Evolutionary conservation across 2,329 filamentous ascomycete species (phyloP), one percentile per base, ranked within the genome.

Genomic region (Trichoderma oligosporum): DNA sequence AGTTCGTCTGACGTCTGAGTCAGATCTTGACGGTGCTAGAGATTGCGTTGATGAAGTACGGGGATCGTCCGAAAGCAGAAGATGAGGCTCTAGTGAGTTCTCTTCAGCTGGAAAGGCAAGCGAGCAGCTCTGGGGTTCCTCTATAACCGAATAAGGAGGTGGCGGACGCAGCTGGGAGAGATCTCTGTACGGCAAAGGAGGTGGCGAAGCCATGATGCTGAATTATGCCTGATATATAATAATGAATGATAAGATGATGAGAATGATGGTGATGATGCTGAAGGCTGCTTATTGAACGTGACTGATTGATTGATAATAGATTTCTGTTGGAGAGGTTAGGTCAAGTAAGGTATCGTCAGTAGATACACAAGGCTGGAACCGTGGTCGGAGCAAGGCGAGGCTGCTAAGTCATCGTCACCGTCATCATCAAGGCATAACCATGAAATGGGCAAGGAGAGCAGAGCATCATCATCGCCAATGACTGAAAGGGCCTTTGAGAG

Each of bases 11-110:
- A 64, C 69, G 36, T 64, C 59, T 3, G 57, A 58, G 14, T 62
- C 59, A 18, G 60, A 42, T n/a, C 59, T 54, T 5, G 64, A 60
- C 5, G 74, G 69, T 41, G 67, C 64, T 31, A 78, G 67, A 3
- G 76, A 78, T 63, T 76, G 75, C 1, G 76, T 73, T 24, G 80
- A 82, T 4, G 78, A 81, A 33, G 74, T 70, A 36, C 79, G 74
- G 25, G 79, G 78, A 49, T 82, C 79, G 14, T 63, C 58, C 14
- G 39, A 59, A 35, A 45, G 25, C 12, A 54, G 29, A 31, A 58
- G 39, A 12, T 29, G 18, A n/a, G 51, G 38, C 7, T 33, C 33
- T n/a, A 8, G 7, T 4, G 44, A 35, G 7, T 29, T 48, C 24
- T 38, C 33, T 14, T 41, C 16, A 3, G 14, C 22, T 4, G 18